Base-by-base conservation (phyloP, 495 filamentous ascomycete species). In the Penicillium goetzii region DNA sequence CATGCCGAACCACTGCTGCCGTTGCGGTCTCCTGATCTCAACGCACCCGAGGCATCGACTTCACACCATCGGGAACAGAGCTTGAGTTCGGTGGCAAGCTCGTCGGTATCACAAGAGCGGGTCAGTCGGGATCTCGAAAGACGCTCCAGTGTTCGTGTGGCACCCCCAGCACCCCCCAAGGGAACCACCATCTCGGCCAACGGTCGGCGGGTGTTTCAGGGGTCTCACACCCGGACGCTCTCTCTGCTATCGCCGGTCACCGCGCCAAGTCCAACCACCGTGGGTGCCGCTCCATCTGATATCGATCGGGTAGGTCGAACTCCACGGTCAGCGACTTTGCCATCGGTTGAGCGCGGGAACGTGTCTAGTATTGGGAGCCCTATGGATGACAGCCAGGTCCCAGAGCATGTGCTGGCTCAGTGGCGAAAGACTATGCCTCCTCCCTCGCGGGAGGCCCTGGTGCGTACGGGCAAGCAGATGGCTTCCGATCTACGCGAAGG, bases 401-500 rank as follows among this genome's bases (percentile, higher is more conserved):
- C 71, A 0, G 77, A 80, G 30, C 73, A 77, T 54, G 58, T 76
- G 51, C 64, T 77, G 19, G 63, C 77, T 0, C 72, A 80, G 65
- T 80, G 76, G 78, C 74, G 74, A 6, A 75, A 75, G 53, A 78
- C 72, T 19, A 71, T 81, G 72, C 79, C 80, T 9, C 78, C 79
- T 2, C 74, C 80, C 26, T 82, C 80, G 8, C 71, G 80, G 14
- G 89, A 90, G 41, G 78, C 79, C 15, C 71, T 91, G 34, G 68
- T 91, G 61, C 83, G 82, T 56, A 89, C 88, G 1, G 87, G 89
- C 51, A 93, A 93, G 70, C 91, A 96, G 72, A 90, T 98, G 74
- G 94, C 95, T 3, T 90, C 89, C 10, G 95, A 96, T 74, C 85
- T 99, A 68, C 88, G 88, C 64, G 87, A 93, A 43, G 95, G 95